These are phyloP conservation scores for Letharia lupina DNA, from an alignment of 495 filamentous ascomycete genomes.

Conservation along the genomic window DNA sequence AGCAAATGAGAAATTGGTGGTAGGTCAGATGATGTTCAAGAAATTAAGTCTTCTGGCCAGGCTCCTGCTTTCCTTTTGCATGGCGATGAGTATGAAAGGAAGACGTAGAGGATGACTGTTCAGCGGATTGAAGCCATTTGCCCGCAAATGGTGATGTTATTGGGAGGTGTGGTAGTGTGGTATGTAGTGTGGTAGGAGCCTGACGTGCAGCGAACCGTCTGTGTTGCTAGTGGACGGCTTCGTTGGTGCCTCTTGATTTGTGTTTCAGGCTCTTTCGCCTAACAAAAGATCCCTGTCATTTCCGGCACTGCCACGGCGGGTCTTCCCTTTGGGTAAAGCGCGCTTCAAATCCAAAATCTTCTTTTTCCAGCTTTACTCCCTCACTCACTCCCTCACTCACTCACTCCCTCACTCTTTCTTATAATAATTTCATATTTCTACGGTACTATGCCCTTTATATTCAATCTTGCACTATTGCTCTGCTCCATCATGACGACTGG, in stretches of 20 bases:
- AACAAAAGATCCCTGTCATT: background rate
- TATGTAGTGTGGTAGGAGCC: background rate
- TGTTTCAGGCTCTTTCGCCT: background rate
- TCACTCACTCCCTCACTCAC: background rate
- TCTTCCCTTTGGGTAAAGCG: background rate
- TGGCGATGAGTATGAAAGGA: background rate
- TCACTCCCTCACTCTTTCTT: background rate
- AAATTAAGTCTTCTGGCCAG: background rate
- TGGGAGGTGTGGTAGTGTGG: background rate
- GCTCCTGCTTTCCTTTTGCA: background rate
- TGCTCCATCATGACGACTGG: background rate
- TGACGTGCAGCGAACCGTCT: background rate
- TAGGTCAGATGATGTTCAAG: background rate
- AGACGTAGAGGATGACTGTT: background rate
- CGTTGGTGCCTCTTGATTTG: too few relatives aligned
- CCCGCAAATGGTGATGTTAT: conserved; percentile 1
- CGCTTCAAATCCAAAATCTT: background rate
- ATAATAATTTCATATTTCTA: too few relatives aligned
- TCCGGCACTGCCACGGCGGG: background rate
- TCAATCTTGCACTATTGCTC: background rate
- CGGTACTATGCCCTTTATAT: too few relatives aligned
- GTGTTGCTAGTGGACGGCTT: background rate
- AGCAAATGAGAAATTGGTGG: background rate
- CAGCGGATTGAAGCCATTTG: background rate
- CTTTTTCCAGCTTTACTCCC: background rate